Evolutionary conservation across 805 yeast species (phyloP), one percentile per base, ranked within the genome.

Genomic region (Candida tammaniensis): DNA sequence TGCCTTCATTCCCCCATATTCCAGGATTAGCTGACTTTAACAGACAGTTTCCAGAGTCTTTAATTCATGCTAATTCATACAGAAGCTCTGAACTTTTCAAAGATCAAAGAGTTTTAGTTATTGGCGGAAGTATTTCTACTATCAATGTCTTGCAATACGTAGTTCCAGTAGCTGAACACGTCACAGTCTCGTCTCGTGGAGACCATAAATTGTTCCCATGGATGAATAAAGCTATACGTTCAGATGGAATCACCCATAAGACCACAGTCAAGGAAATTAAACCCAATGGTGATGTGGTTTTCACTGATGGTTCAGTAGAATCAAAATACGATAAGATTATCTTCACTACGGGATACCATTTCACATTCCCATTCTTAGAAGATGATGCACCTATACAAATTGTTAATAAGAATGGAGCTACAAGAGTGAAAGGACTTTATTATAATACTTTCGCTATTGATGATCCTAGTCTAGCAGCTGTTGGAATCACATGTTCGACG

Each of bases 1-100:
- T 71, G 17, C 91, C 93, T 1, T 67, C 50, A 43, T 55, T 76
- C 31, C 91, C 93, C 1, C 57, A 66, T 14, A 65, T 72, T 27
- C 52, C 56, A 2, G 88, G 88, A 0, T 49, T 83, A 17, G 52
- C 59, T 9, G 70, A 68, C 35, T 79, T 74, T 71, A 53, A 56
- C 30, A 44, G 44, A 8, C 46, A 53, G 28, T 58, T 52, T 42
- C 82, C 83, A 1, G 67, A 57, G 2, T 60, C 72, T 1, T 55
- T 82, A 1, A 43, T 61, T 2, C 91, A 83, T 54, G 70, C 88
- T 6, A 78, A 78, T 40, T 56, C 68, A 23, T 83, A 68, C 49
- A 68, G 79, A 36, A 54, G 54, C 13, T 70, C 78, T 0, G 63
- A 61, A 1, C 64, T 61, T 10, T 81, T 64, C 39, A 41, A 33